Evolutionary conservation across 495 filamentous ascomycete species (phyloP).

Genomic region (Annulohypoxylon nitens): DNA sequence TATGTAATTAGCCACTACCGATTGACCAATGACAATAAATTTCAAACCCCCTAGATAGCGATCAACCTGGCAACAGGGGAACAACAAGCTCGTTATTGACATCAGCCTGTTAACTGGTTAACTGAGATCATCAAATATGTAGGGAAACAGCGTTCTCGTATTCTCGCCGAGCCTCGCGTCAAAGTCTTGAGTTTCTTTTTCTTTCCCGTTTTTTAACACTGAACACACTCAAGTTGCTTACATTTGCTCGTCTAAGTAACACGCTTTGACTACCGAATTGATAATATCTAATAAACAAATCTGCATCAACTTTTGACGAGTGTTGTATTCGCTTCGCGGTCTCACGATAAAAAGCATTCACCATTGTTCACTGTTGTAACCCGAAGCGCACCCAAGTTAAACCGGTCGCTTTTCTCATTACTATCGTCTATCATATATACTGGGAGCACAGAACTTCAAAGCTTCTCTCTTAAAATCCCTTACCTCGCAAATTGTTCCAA

Average conservation of each 20-base stretch:
- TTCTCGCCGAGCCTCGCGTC: conserved; percentile 6
- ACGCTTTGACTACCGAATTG: conserved; percentile 23
- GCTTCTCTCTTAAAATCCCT: background rate
- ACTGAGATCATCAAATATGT: conserved; percentile 24
- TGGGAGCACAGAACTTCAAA: background rate
- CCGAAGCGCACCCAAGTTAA: background rate
- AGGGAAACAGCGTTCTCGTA: background rate
- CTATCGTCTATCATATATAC: background rate
- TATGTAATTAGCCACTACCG: conserved; percentile 40
- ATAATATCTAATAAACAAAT: conserved; percentile 38
- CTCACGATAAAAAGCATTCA: conserved; percentile 14
- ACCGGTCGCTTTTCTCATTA: background rate
- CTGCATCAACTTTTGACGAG: conserved; percentile 22
- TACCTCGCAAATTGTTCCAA: background rate
- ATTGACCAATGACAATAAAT: conserved; percentile 28
- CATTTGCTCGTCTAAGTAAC: conserved; percentile 26
- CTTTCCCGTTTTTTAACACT: background rate
- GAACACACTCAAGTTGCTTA: background rate
- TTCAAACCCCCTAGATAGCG: conserved; percentile 28
- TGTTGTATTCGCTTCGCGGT: conserved; percentile 27
- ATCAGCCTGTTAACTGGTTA: conserved; percentile 39
- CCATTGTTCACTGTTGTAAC: conserved; percentile 17
- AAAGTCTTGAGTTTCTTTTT: background rate
- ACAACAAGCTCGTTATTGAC: conserved; percentile 40
- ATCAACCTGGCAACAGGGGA: conserved; percentile 42